Percentiles rank a stretch among this genome's conserved stretches.
phyloP scores from a whole-genome alignment of 331 rosid species.

The Malus hybrid region DNA sequence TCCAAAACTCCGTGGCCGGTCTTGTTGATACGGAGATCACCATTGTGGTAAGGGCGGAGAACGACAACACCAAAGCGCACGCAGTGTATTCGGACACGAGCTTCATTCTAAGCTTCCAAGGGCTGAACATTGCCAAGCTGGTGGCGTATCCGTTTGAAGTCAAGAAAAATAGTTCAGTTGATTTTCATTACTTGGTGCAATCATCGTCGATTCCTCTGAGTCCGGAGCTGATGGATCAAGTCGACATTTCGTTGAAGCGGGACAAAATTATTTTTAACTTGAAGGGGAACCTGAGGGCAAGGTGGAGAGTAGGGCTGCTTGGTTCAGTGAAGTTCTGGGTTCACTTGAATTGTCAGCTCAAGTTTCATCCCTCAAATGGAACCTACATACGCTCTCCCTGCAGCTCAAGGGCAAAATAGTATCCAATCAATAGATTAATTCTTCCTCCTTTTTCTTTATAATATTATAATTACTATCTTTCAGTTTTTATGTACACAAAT shows the following conservation, averaged over 20 bases:
- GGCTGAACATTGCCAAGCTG: conserved; percentile 36
- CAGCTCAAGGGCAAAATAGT: conserved; percentile 40
- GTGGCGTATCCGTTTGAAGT: conserved; percentile 41
- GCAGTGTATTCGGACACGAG: conserved; percentile 50
- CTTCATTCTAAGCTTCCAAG: conserved; percentile 46
- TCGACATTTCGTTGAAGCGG: conserved; percentile 43
- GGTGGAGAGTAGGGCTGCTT: conserved; percentile 57
- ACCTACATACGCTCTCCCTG: conserved; percentile 43
- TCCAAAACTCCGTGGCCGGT: conserved; percentile 39
- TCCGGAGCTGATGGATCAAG: conserved; percentile 41
- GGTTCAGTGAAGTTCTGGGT: conserved; percentile 57
- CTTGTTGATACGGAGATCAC: conserved; percentile 43
- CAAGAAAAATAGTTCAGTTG: conserved; percentile 34
- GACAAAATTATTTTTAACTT: conserved; percentile 42
- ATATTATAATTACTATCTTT: not conserved
- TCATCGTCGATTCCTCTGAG: conserved; percentile 50
- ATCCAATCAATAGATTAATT: too few relatives aligned
- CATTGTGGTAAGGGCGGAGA: conserved; percentile 43
- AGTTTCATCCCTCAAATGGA: conserved; percentile 58
- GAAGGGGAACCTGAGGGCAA: conserved; percentile 45
- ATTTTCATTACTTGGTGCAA: conserved; percentile 40
- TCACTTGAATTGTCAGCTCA: conserved; percentile 53
- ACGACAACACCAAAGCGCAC: conserved; percentile 67
- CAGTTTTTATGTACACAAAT: not conserved
- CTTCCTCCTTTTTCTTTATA: too few relatives aligned